Evolutionary conservation across 2,329 filamentous ascomycete genomes (phyloP).

Genomic region (Trichocomaceae sp.): DNA sequence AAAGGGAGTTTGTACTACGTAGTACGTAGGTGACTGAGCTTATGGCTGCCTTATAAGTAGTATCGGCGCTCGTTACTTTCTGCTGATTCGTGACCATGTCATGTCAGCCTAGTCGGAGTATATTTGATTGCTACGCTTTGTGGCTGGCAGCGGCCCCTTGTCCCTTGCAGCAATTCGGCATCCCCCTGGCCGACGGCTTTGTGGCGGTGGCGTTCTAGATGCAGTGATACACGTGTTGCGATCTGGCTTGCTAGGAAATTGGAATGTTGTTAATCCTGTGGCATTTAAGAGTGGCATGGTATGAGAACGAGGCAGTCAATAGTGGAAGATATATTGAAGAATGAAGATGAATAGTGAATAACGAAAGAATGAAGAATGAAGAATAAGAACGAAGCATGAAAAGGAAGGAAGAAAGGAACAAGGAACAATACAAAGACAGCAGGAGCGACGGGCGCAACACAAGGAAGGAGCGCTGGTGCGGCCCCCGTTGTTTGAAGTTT

Average conservation of each 20-base stretch:
- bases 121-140: not conserved
- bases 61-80: not conserved
- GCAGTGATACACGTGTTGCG: not conserved
- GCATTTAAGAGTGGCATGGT: not conserved
- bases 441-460: too few relatives aligned
- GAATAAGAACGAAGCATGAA: not conserved
- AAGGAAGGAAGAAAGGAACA: not conserved
- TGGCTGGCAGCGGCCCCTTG: constrained; percentile 1
- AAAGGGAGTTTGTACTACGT: too few relatives aligned
- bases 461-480: constrained; percentile 5
- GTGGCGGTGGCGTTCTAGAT: constrained; percentile 6
- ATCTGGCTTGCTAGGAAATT: not conserved
- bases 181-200: too few relatives aligned
- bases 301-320: not conserved
- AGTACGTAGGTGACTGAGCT: too few relatives aligned
- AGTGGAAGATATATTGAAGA: not conserved
- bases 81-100: not conserved
- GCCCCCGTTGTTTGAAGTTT: constrained; percentile 6
- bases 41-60: not conserved
- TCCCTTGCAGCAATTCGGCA: not conserved
- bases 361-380: not conserved
- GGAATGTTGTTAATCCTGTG: not conserved
- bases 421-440: not conserved
- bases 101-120: not conserved
- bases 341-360: not conserved